A percentile compares a stretch with the other conserved stretches of the same genome.
Evolutionary conservation across 331 rosid genomes (phyloP).

Genomic region (Acacia concinna): DNA sequence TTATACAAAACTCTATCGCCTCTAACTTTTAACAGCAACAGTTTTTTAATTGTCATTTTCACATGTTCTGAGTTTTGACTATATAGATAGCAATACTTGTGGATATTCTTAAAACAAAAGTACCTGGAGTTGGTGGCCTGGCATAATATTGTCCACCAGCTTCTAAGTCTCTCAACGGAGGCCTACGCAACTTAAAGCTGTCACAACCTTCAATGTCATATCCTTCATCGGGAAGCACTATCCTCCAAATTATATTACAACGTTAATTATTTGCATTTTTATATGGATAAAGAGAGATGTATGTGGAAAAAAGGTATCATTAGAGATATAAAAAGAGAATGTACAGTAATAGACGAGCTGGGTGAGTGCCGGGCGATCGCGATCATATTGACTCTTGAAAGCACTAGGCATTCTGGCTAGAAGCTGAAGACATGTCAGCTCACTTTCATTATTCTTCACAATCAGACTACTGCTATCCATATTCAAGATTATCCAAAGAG

Average conservation of each 20-base stretch:
- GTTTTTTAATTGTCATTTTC: no score
- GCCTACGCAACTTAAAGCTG: no score
- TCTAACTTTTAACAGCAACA: no score
- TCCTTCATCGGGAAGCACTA: background rate
- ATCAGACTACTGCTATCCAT: background rate
- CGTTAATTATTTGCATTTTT: background rate
- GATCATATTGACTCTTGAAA: background rate
- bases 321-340: background rate
- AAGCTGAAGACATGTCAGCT: background rate
- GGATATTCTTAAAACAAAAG: background rate
- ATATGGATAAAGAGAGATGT: background rate
- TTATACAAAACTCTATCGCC: no score
- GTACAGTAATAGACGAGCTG: background rate
- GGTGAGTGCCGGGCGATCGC: background rate
- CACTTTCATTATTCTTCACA: accelerated
- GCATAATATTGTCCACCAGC: background rate
- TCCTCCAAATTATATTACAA: no score
- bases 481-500: background rate
- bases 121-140: slow-evolving; percentile 2
- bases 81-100: no score
- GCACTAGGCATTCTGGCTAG: background rate
- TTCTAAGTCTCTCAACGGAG: background rate
- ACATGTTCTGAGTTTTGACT: no score
- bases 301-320: background rate
- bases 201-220: background rate